Base-by-base conservation (phyloP, 345 rosid genomes). In the Reutealis trisperma region DNA sequence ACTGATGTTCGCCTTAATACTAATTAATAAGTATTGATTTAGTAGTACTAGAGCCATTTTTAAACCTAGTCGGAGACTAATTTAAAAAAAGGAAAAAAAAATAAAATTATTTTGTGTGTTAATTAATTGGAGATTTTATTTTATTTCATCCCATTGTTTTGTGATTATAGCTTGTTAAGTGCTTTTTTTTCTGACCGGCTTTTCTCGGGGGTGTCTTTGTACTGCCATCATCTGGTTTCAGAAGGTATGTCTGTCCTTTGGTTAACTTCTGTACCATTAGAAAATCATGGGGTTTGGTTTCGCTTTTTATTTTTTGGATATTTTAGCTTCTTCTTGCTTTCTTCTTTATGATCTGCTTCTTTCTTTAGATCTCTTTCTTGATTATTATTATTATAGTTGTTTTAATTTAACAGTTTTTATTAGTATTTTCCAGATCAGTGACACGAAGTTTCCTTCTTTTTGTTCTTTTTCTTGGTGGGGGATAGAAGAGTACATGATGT, bases 221-320 rank as follows among this genome's bases (percentile, higher is more conserved):
- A 73, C 80, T 59, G 71, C 34, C 71, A 67, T 60, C 79, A 51
- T 75, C 85, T 51, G 76, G 63, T 60, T 60, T 72, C 64, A 68
- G 82, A 65, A 45, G 80, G 78, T 73, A 77, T 87, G 83, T 84
- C 86, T 81, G 86, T 75, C 66, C 83, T 77, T 79, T 4, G 71
- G 70, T 68, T 63, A 55, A 75, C 21, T 24, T 67, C 19, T 78
- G 79, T 70, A 47, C 70, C 55, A 60, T 54, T 1, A 30, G 62
- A 66, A 77, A 58, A 75, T 63, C 77, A 71, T 65, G 47, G 65
- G n/a, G 13, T 47, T 70, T 37, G 41, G 41, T 37, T 34, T 37
- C 6, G 44, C n/a, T 71, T 67, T 77, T 72, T 73, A 41, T 73
- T 73, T 70, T 27, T 60, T 67, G 63, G 75, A 66, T 74, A 64